Evolutionary conservation across 2,329 filamentous ascomycete genomes (phyloP).

Genomic region (Leptographium wingfieldii): DNA sequence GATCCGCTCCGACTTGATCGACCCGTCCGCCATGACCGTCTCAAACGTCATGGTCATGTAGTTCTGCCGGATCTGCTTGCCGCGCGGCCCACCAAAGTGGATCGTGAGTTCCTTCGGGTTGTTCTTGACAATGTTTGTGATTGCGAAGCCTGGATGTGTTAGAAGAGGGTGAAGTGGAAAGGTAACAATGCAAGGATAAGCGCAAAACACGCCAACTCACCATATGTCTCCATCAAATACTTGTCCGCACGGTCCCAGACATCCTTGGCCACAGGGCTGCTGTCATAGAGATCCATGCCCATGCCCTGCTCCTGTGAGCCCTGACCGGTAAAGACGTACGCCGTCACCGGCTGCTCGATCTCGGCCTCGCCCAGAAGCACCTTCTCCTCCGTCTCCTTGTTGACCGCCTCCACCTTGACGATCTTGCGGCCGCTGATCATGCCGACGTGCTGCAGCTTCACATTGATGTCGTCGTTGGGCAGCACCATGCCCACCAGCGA

Average conservation of each 20-base stretch:
- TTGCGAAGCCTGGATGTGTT: conserved; percentile 60
- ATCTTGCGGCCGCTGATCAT: conserved; percentile 99
- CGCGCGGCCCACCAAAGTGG: conserved; percentile 91
- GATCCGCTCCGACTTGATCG: conserved; percentile 96
- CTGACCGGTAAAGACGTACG: conserved; percentile 97
- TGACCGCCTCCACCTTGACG: conserved; percentile 94
- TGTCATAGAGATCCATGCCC: conserved; percentile 97
- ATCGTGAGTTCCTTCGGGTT: conserved; percentile 98
- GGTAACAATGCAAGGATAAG: neutral
- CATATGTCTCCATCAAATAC: conserved; percentile 98
- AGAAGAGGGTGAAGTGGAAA: neutral
- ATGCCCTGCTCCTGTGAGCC: conserved; percentile 98
- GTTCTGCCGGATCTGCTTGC: conserved; percentile 95
- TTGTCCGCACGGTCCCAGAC: conserved; percentile 97
- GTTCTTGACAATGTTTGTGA: conserved; percentile 98
- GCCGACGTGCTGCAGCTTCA: conserved; percentile 90
- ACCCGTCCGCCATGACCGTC: conserved; percentile 83
- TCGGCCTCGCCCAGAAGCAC: conserved; percentile 91
- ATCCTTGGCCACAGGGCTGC: conserved; percentile 86
- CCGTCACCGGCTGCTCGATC: conserved; percentile 91
- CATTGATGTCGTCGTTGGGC: conserved; percentile 87
- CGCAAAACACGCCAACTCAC: conserved; percentile 33
- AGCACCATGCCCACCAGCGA: conserved; percentile 97
- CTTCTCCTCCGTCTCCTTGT: conserved; percentile 93
- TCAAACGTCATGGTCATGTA: conserved; percentile 99